A percentile compares a stretch with the other conserved stretches of the same genome.
Evolutionary conservation across 306 rosid species (phyloP).

Genomic region (Castanea crenata): DNA sequence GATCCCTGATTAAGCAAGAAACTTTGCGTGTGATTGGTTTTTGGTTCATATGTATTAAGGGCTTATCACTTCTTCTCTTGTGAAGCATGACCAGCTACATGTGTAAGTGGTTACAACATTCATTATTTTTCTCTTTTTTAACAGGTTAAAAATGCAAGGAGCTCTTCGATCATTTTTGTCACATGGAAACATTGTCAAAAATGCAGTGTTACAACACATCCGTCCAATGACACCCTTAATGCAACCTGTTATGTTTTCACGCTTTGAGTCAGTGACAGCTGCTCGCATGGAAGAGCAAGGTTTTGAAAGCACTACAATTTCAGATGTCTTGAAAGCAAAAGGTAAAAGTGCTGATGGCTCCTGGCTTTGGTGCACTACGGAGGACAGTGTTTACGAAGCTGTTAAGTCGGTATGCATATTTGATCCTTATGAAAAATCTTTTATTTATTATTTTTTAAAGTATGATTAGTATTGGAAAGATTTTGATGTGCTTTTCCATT

Average conservation of each 20-base stretch:
- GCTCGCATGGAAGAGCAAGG: slow-evolving; percentile 90
- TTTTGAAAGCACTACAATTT: slow-evolving; percentile 90
- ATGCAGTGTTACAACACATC: slow-evolving; percentile 70
- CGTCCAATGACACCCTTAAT: slow-evolving; percentile 74
- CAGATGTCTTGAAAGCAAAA: slow-evolving; percentile 69
- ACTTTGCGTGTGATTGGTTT: slow-evolving; percentile 1
- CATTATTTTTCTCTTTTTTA: slow-evolving; percentile 24
- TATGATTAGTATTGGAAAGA: neutral
- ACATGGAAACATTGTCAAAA: slow-evolving; percentile 58
- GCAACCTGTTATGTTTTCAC: slow-evolving; percentile 61
- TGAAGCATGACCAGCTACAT: slow-evolving; percentile 1
- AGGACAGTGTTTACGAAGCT: slow-evolving; percentile 91
- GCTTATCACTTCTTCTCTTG: slow-evolving; percentile 2
- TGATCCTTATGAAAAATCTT: slow-evolving; percentile 1
- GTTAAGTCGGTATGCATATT: slow-evolving; percentile 82
- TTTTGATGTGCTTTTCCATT: slow-evolving; percentile 8
- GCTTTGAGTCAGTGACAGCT: slow-evolving; percentile 57
- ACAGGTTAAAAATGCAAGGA: slow-evolving; percentile 76
- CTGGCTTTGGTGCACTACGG: slow-evolving; percentile 99
- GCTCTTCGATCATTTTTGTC: slow-evolving; percentile 56
- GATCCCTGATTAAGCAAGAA: neutral
- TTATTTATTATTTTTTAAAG: neutral
- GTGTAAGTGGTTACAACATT: neutral
- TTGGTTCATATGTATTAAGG: slow-evolving; percentile 7
- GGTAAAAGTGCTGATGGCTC: slow-evolving; percentile 97